Base-by-base conservation (phyloP, 2,329 filamentous ascomycete genomes). In the Aureobasidium namibiae region DNA sequence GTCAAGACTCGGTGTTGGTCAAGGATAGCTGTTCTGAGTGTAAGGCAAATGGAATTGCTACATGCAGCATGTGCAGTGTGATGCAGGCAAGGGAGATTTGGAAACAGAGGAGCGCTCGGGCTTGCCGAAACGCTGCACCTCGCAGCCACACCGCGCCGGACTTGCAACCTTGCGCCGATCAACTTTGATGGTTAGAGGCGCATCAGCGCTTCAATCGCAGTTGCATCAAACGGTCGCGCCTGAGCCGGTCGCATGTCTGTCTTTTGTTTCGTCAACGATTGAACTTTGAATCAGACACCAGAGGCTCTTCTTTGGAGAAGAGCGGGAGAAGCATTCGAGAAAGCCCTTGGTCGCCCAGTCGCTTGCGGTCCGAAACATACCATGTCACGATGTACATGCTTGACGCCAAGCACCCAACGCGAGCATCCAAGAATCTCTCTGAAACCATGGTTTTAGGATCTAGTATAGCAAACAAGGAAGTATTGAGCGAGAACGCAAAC, bases 171-270 rank as follows among this genome's bases (percentile, higher is more conserved):
- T 26, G 38, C 26, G 10, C 52, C 52, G 45, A 56, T 56, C 39
- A 56, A 16, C 6, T 23, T 54, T n/a, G 6, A 26, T 14, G 10
- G 26, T 54, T n/a, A 11, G 36, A 42, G 38, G 29, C 39, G 21
- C 52, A 34, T 11, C n/a, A 33, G 52, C 52, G 29, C 38, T 31
- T 33, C 52, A 39, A 36, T 45, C 29, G 16, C 11, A 16, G 29
- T 45, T n/a, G 42, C 39, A 45, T 56, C 29, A 45, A 56, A 56
- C 52, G 52, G 39, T 24, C 52, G 39, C 38, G 52, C 38, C 52
- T 39, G 52, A 44, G 52, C 18, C 29, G 39, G 52, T 56, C 39
- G 52, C 52, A 18, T 56, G 52, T 45, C 42, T 26, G 50, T 42
- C 36, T 24, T 14, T 54, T 33, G 50, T 42, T 56, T 41, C 39